Percentiles rank a stretch among this genome's conserved stretches.
Evolutionary conservation across 208 protist species (phyloP).

Genomic region (Endotrypanum monterogeii): DNA sequence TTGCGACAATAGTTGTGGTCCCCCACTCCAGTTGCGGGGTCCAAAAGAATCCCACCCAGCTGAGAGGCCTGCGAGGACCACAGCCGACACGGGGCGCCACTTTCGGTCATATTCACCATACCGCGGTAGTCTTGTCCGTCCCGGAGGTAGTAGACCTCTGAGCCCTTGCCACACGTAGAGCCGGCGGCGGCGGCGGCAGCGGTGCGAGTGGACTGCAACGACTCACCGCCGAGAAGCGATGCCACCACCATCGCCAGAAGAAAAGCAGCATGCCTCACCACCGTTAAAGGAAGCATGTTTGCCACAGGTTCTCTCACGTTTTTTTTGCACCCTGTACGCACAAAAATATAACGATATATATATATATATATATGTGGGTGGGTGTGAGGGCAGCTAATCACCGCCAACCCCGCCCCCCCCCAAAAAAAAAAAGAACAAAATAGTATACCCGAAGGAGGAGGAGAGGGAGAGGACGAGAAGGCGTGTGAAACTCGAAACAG

Average conservation of each 20-base stretch:
- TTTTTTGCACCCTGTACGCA: too few relatives aligned
- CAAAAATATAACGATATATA: too few relatives aligned
- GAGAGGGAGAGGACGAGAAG: neutral
- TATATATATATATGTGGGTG: neutral
- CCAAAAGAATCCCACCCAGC: constrained; percentile 36
- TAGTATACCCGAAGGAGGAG: neutral
- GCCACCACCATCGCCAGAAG: neutral
- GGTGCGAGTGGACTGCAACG: neutral
- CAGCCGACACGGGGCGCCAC: constrained; percentile 52
- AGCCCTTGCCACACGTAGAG: constrained; percentile 24
- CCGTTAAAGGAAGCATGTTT: too few relatives aligned
- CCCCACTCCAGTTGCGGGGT: constrained; percentile 48
- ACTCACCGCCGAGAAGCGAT: constrained; percentile 5
- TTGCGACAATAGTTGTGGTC: constrained; percentile 83
- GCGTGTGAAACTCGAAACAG: neutral
- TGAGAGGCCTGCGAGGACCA: constrained; percentile 51
- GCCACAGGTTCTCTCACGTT: too few relatives aligned
- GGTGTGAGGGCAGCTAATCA: too few relatives aligned
- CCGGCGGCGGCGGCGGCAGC: neutral
- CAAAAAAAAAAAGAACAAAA: neutral
- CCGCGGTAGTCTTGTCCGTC: constrained; percentile 73
- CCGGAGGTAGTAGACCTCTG: constrained; percentile 47
- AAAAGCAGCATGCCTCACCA: neutral
- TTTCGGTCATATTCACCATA: constrained; percentile 45
- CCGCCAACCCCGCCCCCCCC: neutral